phyloP scores from a whole-genome alignment of 129 eudicot species.

The Pseudognaphalium luteoalbum region DNA sequence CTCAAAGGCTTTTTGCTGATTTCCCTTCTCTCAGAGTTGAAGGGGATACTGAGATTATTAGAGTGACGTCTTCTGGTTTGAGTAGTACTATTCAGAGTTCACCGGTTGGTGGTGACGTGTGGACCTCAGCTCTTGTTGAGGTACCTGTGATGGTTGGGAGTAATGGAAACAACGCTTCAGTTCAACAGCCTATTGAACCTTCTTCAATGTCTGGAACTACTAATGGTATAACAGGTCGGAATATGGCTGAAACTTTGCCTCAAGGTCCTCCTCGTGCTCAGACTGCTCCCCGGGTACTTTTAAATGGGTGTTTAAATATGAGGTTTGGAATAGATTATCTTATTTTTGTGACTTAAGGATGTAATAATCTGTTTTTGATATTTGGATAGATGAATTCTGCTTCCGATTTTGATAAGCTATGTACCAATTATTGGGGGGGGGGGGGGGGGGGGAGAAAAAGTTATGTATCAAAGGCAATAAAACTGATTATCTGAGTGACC shows the following conservation, averaged over 20 bases:
- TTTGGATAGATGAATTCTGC: no score
- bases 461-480: no score
- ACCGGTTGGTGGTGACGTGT: slow-evolving; percentile 76
- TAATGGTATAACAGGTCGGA: slow-evolving; percentile 47
- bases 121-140: slow-evolving; percentile 97
- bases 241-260: slow-evolving; percentile 92
- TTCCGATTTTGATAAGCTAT: no score
- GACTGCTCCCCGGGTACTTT: slow-evolving; percentile 64
- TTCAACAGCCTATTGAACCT: slow-evolving; percentile 35
- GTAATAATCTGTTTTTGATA: not conserved
- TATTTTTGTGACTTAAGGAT: not conserved
- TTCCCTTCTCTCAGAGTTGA: slow-evolving; percentile 83
- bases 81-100: slow-evolving; percentile 64
- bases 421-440: not conserved
- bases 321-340: not conserved
- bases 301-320: not conserved
- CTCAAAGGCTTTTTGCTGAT: no score
- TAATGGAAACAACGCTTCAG: slow-evolving; percentile 31
- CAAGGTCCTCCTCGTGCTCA: slow-evolving; percentile 74
- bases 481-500: no score
- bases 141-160: slow-evolving; percentile 60
- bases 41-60: slow-evolving; percentile 54
- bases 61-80: slow-evolving; percentile 80
- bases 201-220: slow-evolving; percentile 35
- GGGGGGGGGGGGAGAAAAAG: slow-evolving; percentile 33